Evolutionary conservation across 2,329 filamentous ascomycete genomes (phyloP), one percentile per base, ranked within the genome.

Genomic region (Chaetothyriales sp.): DNA sequence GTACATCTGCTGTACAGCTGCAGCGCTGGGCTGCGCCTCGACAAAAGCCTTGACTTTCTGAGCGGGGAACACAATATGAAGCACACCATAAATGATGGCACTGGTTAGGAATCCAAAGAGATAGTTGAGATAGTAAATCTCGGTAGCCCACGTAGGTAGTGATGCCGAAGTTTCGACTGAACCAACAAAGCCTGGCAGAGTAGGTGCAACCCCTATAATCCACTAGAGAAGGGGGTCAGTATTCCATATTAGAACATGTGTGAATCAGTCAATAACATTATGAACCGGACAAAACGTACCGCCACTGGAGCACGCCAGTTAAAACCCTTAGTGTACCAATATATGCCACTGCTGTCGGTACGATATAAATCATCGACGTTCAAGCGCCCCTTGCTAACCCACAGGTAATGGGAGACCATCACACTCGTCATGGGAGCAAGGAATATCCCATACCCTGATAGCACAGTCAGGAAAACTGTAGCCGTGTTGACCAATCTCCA

Each of bases 401-500:
- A 37, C 47, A 58, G 62, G 53, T 65, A 66, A 19, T 63, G 61
- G 4, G 58, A 61, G 46, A 69, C 66, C 50, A 58, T 56, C 28
- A 58, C 43, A 13, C 64, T 64, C 29, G 57, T 57, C 57, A 71
- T 67, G 0, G 73, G 72, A 0, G 67, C 70, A 7, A 74, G 64
- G 58, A 75, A 74, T 18, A 73, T 69, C 4, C 62, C 65, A 56
- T 71, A 77, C 1, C 65, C 68, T 5, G 61, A 66, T 15, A 77
- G 61, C 1, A 75, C 73, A 20, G 62, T 67, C 54, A 75, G 67
- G 61, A 77, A 76, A 0, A 69, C 70, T 9, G 66, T 62, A 0
- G 75, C 72, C 0, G 65, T 68, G 5, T 69, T 67, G 2, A 78
- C 64, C 0, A 78, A 65, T 50, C 77, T 65, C 76, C 76, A 80